Base-by-base conservation (phyloP, 164 flowering plant species). In the Kingdonia uniflora region DNA sequence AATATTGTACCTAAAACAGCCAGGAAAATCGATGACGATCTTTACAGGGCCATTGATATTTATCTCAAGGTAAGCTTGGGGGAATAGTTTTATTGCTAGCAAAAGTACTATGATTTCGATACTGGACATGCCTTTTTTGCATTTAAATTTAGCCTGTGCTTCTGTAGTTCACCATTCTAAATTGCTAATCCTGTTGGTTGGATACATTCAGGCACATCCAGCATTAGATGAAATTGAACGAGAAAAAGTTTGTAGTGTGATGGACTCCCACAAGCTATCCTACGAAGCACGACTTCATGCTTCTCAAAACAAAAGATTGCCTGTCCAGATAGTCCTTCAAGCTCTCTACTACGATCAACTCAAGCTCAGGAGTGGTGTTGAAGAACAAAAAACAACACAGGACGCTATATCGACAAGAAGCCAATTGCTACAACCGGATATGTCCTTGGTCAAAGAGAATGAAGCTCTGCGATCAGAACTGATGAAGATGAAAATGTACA, bases 261-360 rank as follows among this genome's bases (percentile, higher is more conserved):
- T 91, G 92, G 97, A 91, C 49, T 76, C 97, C 0, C 61, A 82
- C 17, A 90, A 80, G 57, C 84, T 90, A 1, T 87, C 97, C 0
- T 77, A 87, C 65, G 88, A 87, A 51, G 95, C 97, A 0, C 68
- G 97, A 19, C 68, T 87, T 1, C 97, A 87, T 21, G 96, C 97
- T 1, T 91, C 97, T 3, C 87, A 85, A 46, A 91, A 91, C 77
- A 91, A 91, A 69, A 68, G 97, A 1, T 57, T 90, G 12, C 97
- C 97, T 0, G 96, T 91, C 1, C 87, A 87, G 51, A 79, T 85
- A 19, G 95, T 85, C 8, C 75, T 87, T 14, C 95, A 87, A 25
- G 96, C 95, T 0, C 77, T 91, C 6, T 87, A 91, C 77, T 83
- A 79, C 58, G 97, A 91, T 52, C 88, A 87, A 60, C 76, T 92